Evolutionary conservation across 1,284 basidiomycete genomes (phyloP), one percentile per base, ranked within the genome.

Genomic region (Boletus mariae): DNA sequence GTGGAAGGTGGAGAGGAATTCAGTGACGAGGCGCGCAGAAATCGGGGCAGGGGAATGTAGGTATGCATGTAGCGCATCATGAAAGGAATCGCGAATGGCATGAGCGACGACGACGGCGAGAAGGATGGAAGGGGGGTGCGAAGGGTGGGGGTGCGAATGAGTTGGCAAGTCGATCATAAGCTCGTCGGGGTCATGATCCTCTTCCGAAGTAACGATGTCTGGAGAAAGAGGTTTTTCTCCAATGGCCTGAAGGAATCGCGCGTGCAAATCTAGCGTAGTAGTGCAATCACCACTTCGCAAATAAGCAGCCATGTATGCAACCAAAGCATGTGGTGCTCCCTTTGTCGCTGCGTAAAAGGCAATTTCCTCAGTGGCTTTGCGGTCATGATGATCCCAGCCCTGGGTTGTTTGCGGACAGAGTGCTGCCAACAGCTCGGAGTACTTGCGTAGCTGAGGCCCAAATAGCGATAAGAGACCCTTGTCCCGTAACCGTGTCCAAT

Each of bases 21-120:
- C 60, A 15, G 66, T 58, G 15, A 73, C 67, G 29, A 66, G 68
- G 28, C 59, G 66, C 23, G 61, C 56, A 23, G 71, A 61, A 40
- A 81, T 61, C 1, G 72, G 74, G 37, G 71, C 63, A n/a, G 64
- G 65, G 1, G 71, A 73, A 23, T 69, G 57, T 8, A 80, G 57
- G 52, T 69, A 80, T 5, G 66, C 64, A 41, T 70, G 66, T 49
- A 87, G 60, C 4, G 86, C 84, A 37, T 67, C 74, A 10, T 68
- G 60, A 58, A 89, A 87, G 26, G 76, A 73, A 61, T 80, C 69
- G 34, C 71, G 69, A 63, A 82, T 75, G 4, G 83, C 80, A 65
- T 83, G 71, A 11, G 88, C 87, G n/a, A 80, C 72, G 15, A 82
- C 68, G 2, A 74, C 79, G 7, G 75, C 73, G 32, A 85, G 71